Evolutionary conservation across 768 basidiomycete species (phyloP), one percentile per base, ranked within the genome.

Genomic region (Naganishia antarctica): DNA sequence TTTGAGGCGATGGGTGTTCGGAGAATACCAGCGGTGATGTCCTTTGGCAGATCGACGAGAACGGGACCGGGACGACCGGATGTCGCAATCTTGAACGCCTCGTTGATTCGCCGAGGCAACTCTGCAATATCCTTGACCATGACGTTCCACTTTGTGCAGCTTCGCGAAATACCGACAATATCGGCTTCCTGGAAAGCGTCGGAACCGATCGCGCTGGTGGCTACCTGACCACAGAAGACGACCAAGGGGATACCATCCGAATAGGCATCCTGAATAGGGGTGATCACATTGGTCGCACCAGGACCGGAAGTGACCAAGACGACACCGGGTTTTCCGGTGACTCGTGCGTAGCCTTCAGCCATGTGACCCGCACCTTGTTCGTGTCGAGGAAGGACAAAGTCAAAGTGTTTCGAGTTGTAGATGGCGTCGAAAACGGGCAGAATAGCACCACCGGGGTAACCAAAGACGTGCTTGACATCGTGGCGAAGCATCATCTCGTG

Each of bases 401-500:
- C 86, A 70, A 98, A 98, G 77, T 96, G 87, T 3, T 86, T 83
- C 7, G 91, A 94, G 78, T 94, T 87, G 83, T 97, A 88, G 79
- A 98, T 99, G 76, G 96, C 96, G 77, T 99, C 94, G 79, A 97
- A 99, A n/a, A 99, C 96, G 66, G 94, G 96, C 37, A 98, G 85
- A 78, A 98, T 97, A 44, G 94, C 96, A 64, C 94, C 70, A 46
- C 93, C 93, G 8, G 94, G 94, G 79, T 98, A 99, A 40, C 94
- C 94, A 72, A 99, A 98, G 48, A 99, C 84, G 73, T 97, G 90
- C 78, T 93, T 96, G 70, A 98, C 93, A 64, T 83, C 85, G 74
- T 99, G 96, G 48, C 94, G 84, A 66, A 93, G 86, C 90, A 99
- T 94, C 94, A 99, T 98, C 80, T 99, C 94, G 78, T 99, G 92